Base-by-base conservation (phyloP, 371 early-diverging fungal species). In the Furculomyces boomerangus region DNA sequence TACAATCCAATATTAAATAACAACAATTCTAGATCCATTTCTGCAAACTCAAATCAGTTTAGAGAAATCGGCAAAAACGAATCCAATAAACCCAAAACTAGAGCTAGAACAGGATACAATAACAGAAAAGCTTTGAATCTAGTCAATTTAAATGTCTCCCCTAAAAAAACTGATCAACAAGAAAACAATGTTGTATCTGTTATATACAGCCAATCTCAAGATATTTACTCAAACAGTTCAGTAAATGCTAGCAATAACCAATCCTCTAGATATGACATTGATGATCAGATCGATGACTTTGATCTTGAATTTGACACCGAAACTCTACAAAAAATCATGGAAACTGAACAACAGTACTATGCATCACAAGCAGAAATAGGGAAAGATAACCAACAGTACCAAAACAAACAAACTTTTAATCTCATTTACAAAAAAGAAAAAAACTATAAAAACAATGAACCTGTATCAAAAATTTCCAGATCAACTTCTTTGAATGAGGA, bases 351-450 rank as follows among this genome's bases (percentile, higher is more conserved):
- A 44, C 50, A 53, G 30, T 63, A 60, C 22, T 66, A 60, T 52
- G 58, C 64, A 1, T 63, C 67, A 8, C 67, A 65, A 56, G 85
- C 56, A 76, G 81, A 1, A 68, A 69, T 25, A 76, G 74, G 27
- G 78, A 90, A 35, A 14, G n/a, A 10, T 20, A 49, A 22, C 25
- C 25, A 49, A 10, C 46, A 13, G 8, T 24, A 20, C 46, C 10
- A n/a, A 5, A 7, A 10, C 35, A 10, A 7, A 35, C 16, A 10
- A 7, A 10, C 35, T 16, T 35, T 10, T 35, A 35, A 7, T 35
- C 16, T 10, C 35, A 7, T 35, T 16, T 35, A 35, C 35, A 35
- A 35, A 35, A 35, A 35, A 35, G 7, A 35, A 35, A 7, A 35
- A 16, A 10, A 10, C 35, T 35, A 35, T 35, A 7, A 16, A 7